Conservation (phyloP, 2,329 filamentous ascomycete genomes). For the Zasmidium angulare region DNA sequence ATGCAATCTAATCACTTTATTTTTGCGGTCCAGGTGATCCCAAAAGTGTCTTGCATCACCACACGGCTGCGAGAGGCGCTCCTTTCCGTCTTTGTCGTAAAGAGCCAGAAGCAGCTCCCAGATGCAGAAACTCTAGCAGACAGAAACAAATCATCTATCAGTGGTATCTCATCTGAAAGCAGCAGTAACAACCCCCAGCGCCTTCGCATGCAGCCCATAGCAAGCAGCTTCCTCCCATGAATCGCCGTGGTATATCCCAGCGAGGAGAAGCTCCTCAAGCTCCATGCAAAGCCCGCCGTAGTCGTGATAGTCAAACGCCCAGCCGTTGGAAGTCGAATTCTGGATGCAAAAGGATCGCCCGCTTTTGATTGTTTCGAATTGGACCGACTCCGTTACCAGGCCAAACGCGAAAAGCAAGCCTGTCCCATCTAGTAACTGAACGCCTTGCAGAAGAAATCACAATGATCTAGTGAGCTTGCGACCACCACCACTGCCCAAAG, state of each 20-base stretch:
- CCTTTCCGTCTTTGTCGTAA: neutral
- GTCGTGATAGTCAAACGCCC: neutral
- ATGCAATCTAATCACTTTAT: neutral
- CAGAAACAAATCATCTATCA: conserved; percentile 7
- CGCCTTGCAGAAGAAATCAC: conserved; percentile 19
- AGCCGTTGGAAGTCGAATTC: conserved; percentile 2
- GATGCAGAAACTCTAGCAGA: conserved; percentile 6
- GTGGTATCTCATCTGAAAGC: conserved; percentile 14
- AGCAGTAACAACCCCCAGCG: conserved; percentile 2
- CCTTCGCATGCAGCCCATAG: conserved; percentile 9
- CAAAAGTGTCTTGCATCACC: neutral
- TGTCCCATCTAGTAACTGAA: conserved; percentile 20
- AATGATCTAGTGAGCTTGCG: conserved; percentile 23
- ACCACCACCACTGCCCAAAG: conserved; percentile 20
- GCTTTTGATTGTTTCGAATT: conserved; percentile 5
- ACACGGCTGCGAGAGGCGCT: neutral
- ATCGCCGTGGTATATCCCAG: neutral
- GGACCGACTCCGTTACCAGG: neutral
- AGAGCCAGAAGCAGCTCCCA: conserved; percentile 4
- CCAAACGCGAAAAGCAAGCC: neutral
- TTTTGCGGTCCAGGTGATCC: neutral
- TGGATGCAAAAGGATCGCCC: conserved; percentile 5
- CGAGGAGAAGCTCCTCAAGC: conserved; percentile 7
- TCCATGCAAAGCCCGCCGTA: conserved; percentile 8
- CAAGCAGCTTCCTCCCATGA: conserved; percentile 5